These are phyloP conservation scores for Pseudocercospora musae DNA, from an alignment of 2,329 filamentous ascomycete species.

Conservation along the genomic window DNA sequence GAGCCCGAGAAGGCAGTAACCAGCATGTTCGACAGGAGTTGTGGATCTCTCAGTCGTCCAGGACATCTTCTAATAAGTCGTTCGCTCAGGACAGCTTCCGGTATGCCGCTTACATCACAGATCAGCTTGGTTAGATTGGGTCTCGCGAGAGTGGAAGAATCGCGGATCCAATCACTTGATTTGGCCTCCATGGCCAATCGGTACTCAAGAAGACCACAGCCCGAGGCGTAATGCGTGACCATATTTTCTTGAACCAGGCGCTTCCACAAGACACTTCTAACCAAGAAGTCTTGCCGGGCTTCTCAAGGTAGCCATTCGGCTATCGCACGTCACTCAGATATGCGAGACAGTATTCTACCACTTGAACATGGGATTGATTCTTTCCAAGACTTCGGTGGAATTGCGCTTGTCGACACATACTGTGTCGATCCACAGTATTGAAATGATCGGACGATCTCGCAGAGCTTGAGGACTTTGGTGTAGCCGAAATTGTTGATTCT, in stretches of 20 bases:
- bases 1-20: slow-evolving; percentile 46
- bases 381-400: slow-evolving; percentile 11
- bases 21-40: slow-evolving; percentile 38
- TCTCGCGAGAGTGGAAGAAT: neutral
- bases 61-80: neutral
- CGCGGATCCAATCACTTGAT: neutral
- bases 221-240: slow-evolving; percentile 15
- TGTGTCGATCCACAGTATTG: slow-evolving; percentile 23
- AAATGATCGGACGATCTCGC: neutral
- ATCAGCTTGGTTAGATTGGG: slow-evolving; percentile 5
- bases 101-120: slow-evolving; percentile 18
- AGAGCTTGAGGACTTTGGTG: slow-evolving; percentile 11
- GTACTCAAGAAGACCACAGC: slow-evolving; percentile 17
- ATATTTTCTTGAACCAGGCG: slow-evolving; percentile 21
- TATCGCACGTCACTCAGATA: slow-evolving; percentile 15
- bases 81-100: neutral
- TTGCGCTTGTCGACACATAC: slow-evolving; percentile 21
- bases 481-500: slow-evolving; percentile 6
- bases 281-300: neutral
- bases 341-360: slow-evolving; percentile 18
- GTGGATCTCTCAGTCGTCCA: slow-evolving; percentile 1
- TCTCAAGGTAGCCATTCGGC: neutral
- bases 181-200: slow-evolving; percentile 15
- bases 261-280: slow-evolving; percentile 8
- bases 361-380: slow-evolving; percentile 23